These are phyloP conservation scores for Rhizodiscina lignyota DNA, from an alignment of 495 filamentous ascomycete genomes.

Conservation along the genomic window DNA sequence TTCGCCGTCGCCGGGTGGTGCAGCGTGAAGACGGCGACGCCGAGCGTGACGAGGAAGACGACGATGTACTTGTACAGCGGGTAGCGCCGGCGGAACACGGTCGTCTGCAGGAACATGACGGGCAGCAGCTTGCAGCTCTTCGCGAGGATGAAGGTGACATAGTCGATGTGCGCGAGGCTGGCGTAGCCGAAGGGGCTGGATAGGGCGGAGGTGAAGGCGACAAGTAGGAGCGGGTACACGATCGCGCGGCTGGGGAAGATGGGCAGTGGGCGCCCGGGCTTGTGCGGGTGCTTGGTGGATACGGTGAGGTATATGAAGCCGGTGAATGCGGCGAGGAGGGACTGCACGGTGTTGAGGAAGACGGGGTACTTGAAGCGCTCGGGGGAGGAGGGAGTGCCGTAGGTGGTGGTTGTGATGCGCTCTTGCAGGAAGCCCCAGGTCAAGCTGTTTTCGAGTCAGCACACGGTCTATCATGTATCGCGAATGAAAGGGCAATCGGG, in stretches of 20 bases:
- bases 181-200: conserved; percentile 93
- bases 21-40: conserved; percentile 89
- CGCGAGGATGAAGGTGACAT: conserved; percentile 95
- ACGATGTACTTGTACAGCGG: conserved; percentile 95
- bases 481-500: not conserved
- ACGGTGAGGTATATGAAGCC: conserved; percentile 67
- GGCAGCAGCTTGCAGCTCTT: conserved; percentile 96
- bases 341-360: conserved; percentile 92
- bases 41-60: conserved; percentile 72
- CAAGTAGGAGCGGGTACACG: conserved; percentile 62
- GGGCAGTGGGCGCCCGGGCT: too few species aligned
- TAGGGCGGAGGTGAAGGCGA: conserved; percentile 74
- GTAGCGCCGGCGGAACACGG: conserved; percentile 76
- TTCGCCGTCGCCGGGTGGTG: conserved; percentile 58
- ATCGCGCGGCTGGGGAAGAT: conserved; percentile 65
- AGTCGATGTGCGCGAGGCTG: conserved; percentile 85
- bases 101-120: conserved; percentile 92
- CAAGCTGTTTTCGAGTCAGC: conserved; percentile 38
- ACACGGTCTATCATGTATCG: conserved; percentile 1
- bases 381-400: conserved; percentile 39
- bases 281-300: conserved; percentile 28
- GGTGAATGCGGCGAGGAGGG: conserved; percentile 64
- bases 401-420: conserved; percentile 88
- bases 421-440: conserved; percentile 96
- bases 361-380: conserved; percentile 80